These are phyloP conservation scores for Fusarium sp. DNA, from an alignment of 2,329 filamentous ascomycete genomes.

Conservation along the genomic window DNA sequence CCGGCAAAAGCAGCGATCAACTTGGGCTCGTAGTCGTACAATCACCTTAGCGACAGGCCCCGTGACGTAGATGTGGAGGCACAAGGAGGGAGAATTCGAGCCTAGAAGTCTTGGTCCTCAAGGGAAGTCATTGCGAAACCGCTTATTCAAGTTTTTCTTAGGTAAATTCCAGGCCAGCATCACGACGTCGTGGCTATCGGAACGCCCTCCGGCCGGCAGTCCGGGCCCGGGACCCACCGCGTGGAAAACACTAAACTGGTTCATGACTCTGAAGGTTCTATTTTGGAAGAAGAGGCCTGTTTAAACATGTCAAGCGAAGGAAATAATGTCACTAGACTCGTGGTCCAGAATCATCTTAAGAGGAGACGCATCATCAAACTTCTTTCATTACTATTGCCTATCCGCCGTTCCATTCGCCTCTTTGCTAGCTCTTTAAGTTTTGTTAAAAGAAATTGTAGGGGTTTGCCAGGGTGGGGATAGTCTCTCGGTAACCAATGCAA, in stretches of 20 bases:
- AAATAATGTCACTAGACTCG: background rate
- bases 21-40: conserved; percentile 35
- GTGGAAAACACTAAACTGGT: conserved; percentile 29
- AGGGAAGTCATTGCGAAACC: conserved; percentile 31
- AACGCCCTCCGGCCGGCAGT: conserved; percentile 25
- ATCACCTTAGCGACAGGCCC: conserved; percentile 6
- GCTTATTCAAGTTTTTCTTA: conserved; percentile 35
- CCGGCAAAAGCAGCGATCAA: conserved; percentile 36
- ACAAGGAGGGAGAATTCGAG: conserved; percentile 18
- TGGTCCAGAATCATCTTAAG: conserved; percentile 4
- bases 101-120: conserved; percentile 25
- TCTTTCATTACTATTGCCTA: too few species aligned
- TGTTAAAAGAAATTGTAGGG: conserved; percentile 22
- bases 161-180: conserved; percentile 26
- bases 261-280: conserved; percentile 38
- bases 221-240: conserved; percentile 26
- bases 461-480: conserved; percentile 16
- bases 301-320: conserved; percentile 7
- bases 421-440: background rate
- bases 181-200: conserved; percentile 29
- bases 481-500: conserved; percentile 29
- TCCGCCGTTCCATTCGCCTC: background rate
- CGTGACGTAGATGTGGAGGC: conserved; percentile 40
- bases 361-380: background rate
- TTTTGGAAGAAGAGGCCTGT: conserved; percentile 16